phyloP scores from a whole-genome alignment of 495 filamentous ascomycete genomes.

The Penicillium crystallinum region DNA sequence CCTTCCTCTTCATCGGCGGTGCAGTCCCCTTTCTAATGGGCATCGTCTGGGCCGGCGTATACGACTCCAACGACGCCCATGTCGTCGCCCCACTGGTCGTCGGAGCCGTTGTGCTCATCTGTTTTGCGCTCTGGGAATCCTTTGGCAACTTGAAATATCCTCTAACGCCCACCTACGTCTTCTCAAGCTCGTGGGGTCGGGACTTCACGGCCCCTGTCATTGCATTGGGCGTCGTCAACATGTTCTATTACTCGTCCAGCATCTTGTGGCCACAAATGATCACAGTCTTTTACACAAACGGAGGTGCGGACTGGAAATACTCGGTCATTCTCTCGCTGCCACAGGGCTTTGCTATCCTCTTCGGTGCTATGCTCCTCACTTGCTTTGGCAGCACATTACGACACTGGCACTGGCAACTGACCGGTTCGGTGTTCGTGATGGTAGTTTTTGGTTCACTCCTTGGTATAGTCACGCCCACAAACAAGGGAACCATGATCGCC shows the following conservation, averaged over 20 bases:
- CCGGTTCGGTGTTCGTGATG: constrained; percentile 22
- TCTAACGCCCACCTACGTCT: constrained; percentile 17
- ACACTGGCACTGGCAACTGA: constrained; percentile 26
- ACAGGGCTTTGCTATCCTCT: constrained; percentile 18
- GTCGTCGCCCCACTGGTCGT: constrained; percentile 21
- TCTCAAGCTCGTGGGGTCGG: constrained; percentile 18
- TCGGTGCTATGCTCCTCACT: constrained; percentile 20
- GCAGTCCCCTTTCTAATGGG: constrained; percentile 22
- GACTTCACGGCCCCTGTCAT: constrained; percentile 24
- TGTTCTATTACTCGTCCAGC: constrained; percentile 28
- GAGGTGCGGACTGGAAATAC: constrained; percentile 19
- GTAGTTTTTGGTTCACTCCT: constrained; percentile 22
- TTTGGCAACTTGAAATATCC: constrained; percentile 19
- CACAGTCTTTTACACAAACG: constrained; percentile 18
- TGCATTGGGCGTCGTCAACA: constrained; percentile 22
- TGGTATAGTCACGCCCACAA: constrained; percentile 18
- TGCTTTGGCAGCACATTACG: constrained; percentile 19
- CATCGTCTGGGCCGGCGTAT: constrained; percentile 25
- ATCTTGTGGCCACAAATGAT: constrained; percentile 27
- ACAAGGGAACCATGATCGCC: constrained; percentile 23
- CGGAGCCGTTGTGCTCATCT: constrained; percentile 14
- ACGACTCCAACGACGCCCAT: constrained; percentile 19
- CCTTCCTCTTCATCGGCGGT: constrained; percentile 21
- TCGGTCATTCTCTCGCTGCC: constrained; percentile 20
- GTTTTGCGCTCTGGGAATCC: constrained; percentile 25